phyloP scores from a whole-genome alignment of 805 yeast genomes.

The Suhomyces sp. region DNA sequence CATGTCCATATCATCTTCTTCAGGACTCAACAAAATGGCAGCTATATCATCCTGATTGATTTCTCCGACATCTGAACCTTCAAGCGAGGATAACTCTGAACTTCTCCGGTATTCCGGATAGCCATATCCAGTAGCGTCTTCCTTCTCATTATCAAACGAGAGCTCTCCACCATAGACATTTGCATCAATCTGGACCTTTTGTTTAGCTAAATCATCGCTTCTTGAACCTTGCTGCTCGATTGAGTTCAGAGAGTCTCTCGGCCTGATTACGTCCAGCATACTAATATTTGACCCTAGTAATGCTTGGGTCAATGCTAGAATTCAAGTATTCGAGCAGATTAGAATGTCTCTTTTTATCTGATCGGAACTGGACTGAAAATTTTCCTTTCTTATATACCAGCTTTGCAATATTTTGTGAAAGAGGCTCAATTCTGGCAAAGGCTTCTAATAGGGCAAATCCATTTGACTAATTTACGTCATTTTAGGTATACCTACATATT shows the following conservation, averaged over 20 bases:
- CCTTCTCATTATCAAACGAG: background rate
- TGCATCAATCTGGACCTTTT: background rate
- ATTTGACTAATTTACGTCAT: background rate
- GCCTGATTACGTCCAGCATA: background rate
- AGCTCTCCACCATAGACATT: background rate
- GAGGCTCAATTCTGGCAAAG: background rate
- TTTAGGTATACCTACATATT: background rate
- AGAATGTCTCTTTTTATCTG: background rate
- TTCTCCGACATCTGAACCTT: background rate
- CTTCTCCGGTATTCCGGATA: background rate
- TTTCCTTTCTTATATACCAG: background rate
- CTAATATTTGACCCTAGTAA: background rate
- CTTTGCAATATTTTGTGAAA: background rate
- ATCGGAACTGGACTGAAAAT: background rate
- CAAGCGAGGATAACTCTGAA: background rate
- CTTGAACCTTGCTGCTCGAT: background rate
- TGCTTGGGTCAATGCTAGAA: background rate
- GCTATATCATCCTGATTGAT: background rate
- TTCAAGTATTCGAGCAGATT: too few species aligned
- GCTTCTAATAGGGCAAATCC: background rate
- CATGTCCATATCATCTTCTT: background rate
- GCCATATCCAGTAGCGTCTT: background rate
- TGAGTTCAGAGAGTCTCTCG: background rate
- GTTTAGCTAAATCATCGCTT: background rate
- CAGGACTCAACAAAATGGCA: background rate